These are phyloP conservation scores for Megacollybia platyphylla DNA, from an alignment of 1,284 basidiomycete species.

Conservation along the genomic window DNA sequence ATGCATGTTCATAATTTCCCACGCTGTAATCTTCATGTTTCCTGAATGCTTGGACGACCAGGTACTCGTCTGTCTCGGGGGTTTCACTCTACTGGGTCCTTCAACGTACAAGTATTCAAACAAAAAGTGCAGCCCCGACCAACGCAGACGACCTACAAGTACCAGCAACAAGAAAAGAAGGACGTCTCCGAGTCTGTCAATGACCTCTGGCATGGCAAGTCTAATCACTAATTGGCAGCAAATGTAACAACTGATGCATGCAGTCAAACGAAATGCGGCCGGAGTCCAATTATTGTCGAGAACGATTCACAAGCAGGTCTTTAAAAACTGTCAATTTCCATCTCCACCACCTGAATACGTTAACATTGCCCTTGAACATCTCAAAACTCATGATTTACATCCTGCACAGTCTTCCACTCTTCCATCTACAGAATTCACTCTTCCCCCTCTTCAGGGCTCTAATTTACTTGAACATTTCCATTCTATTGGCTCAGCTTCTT, in stretches of 20 bases:
- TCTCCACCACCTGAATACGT: slow-evolving; percentile 50
- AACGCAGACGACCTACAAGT: slow-evolving; percentile 6
- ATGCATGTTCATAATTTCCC: too few relatives aligned
- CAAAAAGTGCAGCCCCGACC: slow-evolving; percentile 2
- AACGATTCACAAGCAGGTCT: slow-evolving; percentile 73
- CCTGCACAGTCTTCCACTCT: slow-evolving; percentile 72
- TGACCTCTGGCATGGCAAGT: slow-evolving; percentile 5
- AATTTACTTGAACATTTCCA: slow-evolving; percentile 88
- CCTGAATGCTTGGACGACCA: not conserved
- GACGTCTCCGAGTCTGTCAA: not conserved
- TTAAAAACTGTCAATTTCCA: slow-evolving; percentile 60
- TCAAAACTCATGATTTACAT: slow-evolving; percentile 70
- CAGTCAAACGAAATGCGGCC: slow-evolving; percentile 70
- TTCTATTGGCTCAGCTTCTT: slow-evolving; percentile 57
- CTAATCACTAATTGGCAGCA: not conserved
- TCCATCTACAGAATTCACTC: slow-evolving; percentile 66
- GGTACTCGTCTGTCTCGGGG: slow-evolving; percentile 9
- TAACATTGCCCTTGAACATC: slow-evolving; percentile 71
- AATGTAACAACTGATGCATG: not conserved
- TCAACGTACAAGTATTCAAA: slow-evolving; percentile 6
- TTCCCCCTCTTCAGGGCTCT: slow-evolving; percentile 76
- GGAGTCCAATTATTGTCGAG: slow-evolving; percentile 89
- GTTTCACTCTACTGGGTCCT: slow-evolving; percentile 7
- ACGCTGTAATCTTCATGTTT: too few relatives aligned
- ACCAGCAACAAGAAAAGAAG: slow-evolving; percentile 6